Conservation (phyloP, 2,329 filamentous ascomycete species). For the Epichloe bromicola region DNA sequence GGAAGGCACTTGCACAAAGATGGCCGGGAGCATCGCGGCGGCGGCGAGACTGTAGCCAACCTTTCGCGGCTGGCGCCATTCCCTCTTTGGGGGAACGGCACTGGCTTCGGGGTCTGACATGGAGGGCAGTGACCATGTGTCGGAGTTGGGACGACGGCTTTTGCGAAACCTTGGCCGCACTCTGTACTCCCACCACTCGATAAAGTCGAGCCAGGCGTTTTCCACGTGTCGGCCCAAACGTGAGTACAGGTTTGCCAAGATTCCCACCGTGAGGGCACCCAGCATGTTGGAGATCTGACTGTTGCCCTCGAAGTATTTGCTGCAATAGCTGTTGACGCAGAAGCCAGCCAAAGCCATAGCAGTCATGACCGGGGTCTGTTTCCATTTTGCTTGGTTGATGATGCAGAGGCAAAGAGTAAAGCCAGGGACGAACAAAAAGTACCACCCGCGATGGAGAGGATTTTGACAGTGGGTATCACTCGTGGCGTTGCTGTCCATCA, state of each 20-base stretch:
- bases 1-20: slow-evolving; percentile 59
- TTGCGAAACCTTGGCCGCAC: slow-evolving; percentile 24
- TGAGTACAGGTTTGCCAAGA: slow-evolving; percentile 68
- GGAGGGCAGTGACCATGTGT: slow-evolving; percentile 20
- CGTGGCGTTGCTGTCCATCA: slow-evolving; percentile 43
- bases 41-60: slow-evolving; percentile 68
- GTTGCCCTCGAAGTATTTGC: slow-evolving; percentile 52
- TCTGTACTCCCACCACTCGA: slow-evolving; percentile 35
- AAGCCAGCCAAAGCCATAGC: slow-evolving; percentile 62
- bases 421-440: slow-evolving; percentile 60
- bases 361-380: slow-evolving; percentile 64
- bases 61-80: slow-evolving; percentile 23
- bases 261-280: slow-evolving; percentile 62
- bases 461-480: slow-evolving; percentile 27
- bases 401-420: slow-evolving; percentile 66
- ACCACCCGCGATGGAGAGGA: slow-evolving; percentile 32
- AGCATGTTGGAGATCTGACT: slow-evolving; percentile 66
- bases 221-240: slow-evolving; percentile 47
- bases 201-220: slow-evolving; percentile 37
- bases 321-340: slow-evolving; percentile 61
- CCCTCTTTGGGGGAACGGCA: slow-evolving; percentile 13
- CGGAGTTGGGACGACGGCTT: slow-evolving; percentile 15
- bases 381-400: slow-evolving; percentile 73
- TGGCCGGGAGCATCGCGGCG: slow-evolving; percentile 73
- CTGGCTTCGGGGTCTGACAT: slow-evolving; percentile 21